Evolutionary conservation across 2,329 filamentous ascomycete genomes (phyloP).

Genomic region (Neofusicoccum kwambonambiense): DNA sequence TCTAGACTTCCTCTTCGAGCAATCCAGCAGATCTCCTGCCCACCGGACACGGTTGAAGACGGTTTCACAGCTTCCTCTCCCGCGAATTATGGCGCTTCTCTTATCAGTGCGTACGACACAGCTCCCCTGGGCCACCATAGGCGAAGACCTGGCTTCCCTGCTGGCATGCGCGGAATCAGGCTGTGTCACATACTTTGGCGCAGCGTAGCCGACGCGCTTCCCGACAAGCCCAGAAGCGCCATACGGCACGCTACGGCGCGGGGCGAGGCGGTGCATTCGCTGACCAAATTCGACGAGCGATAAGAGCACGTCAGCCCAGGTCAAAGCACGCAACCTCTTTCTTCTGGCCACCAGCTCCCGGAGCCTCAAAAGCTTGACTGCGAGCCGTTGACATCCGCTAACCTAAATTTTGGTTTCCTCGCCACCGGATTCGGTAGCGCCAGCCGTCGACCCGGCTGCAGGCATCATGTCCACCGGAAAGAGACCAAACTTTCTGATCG

Average conservation of each 20-base stretch:
- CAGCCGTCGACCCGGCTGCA: neutral
- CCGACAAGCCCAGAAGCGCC: too few species aligned
- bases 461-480: neutral
- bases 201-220: too few species aligned
- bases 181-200: neutral
- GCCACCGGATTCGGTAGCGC: too few species aligned
- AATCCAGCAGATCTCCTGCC: neutral
- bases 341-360: neutral
- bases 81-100: too few species aligned
- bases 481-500: slow-evolving; percentile 27
- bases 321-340: neutral
- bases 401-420: too few species aligned
- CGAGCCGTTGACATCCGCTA: neutral
- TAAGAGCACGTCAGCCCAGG: slow-evolving; percentile 1
- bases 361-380: neutral
- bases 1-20: neutral
- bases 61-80: too few species aligned
- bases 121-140: too few species aligned
- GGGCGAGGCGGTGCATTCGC: neutral
- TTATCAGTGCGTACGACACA: too few species aligned
- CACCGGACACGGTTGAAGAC: too few species aligned
- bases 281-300: neutral
- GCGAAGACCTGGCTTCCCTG: neutral
- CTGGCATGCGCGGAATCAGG: neutral
- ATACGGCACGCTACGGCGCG: too few species aligned